Conservation (phyloP, 441 rosid genomes). For the Bocquillonia castaneifolia region DNA sequence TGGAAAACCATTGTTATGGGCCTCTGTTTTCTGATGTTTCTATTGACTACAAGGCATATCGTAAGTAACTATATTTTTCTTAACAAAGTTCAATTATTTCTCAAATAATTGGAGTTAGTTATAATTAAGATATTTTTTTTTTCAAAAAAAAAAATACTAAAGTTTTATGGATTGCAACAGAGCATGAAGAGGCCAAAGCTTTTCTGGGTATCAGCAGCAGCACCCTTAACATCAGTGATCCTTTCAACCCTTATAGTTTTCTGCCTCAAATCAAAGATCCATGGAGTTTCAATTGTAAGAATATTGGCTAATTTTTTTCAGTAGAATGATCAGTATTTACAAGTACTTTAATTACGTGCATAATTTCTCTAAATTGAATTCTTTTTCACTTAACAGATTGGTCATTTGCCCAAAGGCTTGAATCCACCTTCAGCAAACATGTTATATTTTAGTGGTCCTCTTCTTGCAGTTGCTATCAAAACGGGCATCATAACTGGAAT, state of each 20-base stretch:
- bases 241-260: slow-evolving; percentile 65
- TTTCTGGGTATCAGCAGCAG: slow-evolving; percentile 91
- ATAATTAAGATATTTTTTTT: too few species aligned
- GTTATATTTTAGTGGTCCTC: slow-evolving; percentile 51
- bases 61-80: slow-evolving; percentile 38
- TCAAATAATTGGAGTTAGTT: too few species aligned
- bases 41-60: slow-evolving; percentile 71
- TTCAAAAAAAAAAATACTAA: too few species aligned
- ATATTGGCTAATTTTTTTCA: too few species aligned
- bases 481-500: slow-evolving; percentile 92
- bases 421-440: slow-evolving; percentile 90
- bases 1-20: slow-evolving; percentile 88
- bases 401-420: slow-evolving; percentile 80
- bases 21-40: slow-evolving; percentile 57
- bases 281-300: slow-evolving; percentile 66
- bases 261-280: slow-evolving; percentile 55
- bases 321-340: too few species aligned
- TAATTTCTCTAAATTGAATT: slow-evolving; percentile 9
- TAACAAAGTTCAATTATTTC: background rate
- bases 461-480: slow-evolving; percentile 63
- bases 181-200: slow-evolving; percentile 76
- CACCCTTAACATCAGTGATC: slow-evolving; percentile 74
- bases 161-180: slow-evolving; percentile 39
- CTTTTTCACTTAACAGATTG: slow-evolving; percentile 50
- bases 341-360: background rate